A percentile compares a stretch with the other conserved stretches of the same genome.
phyloP scores from a whole-genome alignment of 2,329 filamentous ascomycete species.

The Aspergillus melleus region DNA sequence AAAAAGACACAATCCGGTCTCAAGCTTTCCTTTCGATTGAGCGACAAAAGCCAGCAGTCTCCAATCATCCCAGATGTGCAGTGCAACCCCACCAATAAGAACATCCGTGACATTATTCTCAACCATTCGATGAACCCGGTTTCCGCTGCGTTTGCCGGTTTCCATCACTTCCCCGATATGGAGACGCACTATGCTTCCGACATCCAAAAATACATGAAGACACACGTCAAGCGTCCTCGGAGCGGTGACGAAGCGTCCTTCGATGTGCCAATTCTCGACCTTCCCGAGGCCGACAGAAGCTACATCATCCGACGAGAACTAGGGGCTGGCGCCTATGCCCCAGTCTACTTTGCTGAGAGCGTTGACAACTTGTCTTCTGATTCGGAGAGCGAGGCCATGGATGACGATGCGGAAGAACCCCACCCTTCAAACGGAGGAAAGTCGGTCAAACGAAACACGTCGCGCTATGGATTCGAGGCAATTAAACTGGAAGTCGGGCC shows the following conservation, averaged over 20 bases:
- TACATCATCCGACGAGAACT: conserved; percentile 85
- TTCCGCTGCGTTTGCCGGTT: conserved; percentile 73
- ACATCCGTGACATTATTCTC: conserved; percentile 72
- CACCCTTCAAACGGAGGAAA: conserved; percentile 51
- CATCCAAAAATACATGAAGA: conserved; percentile 79
- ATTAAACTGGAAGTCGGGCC: conserved; percentile 88
- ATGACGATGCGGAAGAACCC: conserved; percentile 54
- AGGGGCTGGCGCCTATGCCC: conserved; percentile 90
- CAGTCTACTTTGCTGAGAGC: conserved; percentile 85
- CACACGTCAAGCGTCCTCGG: conserved; percentile 54
- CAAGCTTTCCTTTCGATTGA: conserved; percentile 18
- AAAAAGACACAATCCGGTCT: conserved; percentile 39
- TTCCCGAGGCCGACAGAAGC: conserved; percentile 62
- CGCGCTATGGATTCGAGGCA: conserved; percentile 69
- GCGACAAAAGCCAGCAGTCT: conserved; percentile 37
- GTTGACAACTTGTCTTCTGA: conserved; percentile 53
- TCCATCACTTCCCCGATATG: conserved; percentile 68
- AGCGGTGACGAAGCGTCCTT: conserved; percentile 59
- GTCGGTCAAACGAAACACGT: conserved; percentile 18
- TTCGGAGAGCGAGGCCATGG: conserved; percentile 33
- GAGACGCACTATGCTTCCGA: conserved; percentile 68
- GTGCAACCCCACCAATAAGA: conserved; percentile 86
- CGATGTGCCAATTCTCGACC: conserved; percentile 65
- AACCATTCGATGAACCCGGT: conserved; percentile 67
- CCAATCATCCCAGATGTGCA: conserved; percentile 78